Base-by-base conservation (phyloP, 768 basidiomycete species). In the Suillus lakei region DNA sequence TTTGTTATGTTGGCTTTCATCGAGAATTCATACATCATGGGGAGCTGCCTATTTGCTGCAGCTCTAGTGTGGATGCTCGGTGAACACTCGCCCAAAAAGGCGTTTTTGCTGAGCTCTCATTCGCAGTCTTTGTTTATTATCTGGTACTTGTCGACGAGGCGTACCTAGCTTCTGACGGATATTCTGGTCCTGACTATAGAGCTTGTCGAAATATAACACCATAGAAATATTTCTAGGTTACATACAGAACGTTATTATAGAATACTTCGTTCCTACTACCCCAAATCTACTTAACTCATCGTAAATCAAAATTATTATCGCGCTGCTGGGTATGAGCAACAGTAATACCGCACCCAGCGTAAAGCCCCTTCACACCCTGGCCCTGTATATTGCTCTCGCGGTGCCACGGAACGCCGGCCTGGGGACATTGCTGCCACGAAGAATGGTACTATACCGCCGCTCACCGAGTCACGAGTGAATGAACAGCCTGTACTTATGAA, bases 281-380 rank as follows among this genome's bases (percentile, higher is more conserved):
- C 82, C 77, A 89, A 88, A 44, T 65, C 76, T 80, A 68, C 77
- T 84, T 70, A 96, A 79, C 30, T 87, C 90, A 73, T 97, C 93
- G 71, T 96, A 98, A 61, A 98, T 92, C 70, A 93, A 79, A 75
- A 98, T 98, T 62, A 98, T 95, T 62, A 98, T 84, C 7, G 92
- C 96, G 73, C 92, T 95, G 74, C 92, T 95, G 10, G 95, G 95
- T 61, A 95, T 88, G 82, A 48, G 89, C 85, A 18, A 94, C 89
- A 0, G 96, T 99, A 75, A 98, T 88, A 13, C 95, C 96, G 73
- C 93, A 95, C 0, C 96, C 96, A 30, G 93, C 91, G 78, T 99
- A 98, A 70, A 98, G 75, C 2, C 95, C 96, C 54, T 83, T 83
- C 9, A 97, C 67, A 3, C 97, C 96, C 75, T 91, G 86, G 84